Evolutionary conservation across 1,139 yeast species (phyloP).

Genomic region (Geotrichum cucujoidarum): DNA sequence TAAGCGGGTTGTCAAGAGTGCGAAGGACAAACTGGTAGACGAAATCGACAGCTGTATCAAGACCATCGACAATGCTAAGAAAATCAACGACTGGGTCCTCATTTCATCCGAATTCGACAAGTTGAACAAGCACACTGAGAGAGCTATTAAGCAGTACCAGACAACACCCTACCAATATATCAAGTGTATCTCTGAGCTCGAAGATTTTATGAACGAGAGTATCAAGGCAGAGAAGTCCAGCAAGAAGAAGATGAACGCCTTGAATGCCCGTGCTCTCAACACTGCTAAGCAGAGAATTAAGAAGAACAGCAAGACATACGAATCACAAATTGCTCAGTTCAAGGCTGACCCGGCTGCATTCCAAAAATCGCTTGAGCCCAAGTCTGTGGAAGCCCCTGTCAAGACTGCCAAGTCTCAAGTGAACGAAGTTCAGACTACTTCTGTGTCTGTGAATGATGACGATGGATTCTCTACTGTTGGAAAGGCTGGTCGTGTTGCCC

Average conservation of each 20-base stretch:
- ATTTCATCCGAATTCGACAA: conserved; percentile 74
- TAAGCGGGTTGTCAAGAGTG: conserved; percentile 83
- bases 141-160: conserved; percentile 68
- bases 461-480: conserved; percentile 42
- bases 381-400: conserved; percentile 36
- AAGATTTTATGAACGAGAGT: conserved; percentile 58
- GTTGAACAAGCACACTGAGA: conserved; percentile 59
- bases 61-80: conserved; percentile 64
- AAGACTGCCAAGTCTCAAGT: conserved; percentile 20
- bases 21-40: conserved; percentile 86
- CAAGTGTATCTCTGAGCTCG: conserved; percentile 65
- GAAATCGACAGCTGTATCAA: conserved; percentile 70
- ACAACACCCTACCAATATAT: conserved; percentile 68
- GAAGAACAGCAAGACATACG: conserved; percentile 69
- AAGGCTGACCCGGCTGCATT: conserved; percentile 69
- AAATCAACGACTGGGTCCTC: conserved; percentile 74
- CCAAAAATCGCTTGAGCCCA: conserved; percentile 47
- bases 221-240: conserved; percentile 53
- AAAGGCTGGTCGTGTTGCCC: conserved; percentile 40
- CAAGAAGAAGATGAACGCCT: conserved; percentile 72
- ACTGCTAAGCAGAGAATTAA: conserved; percentile 83
- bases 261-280: conserved; percentile 82
- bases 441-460: conserved; percentile 30
- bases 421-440: conserved; percentile 17
- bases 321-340: conserved; percentile 53